These are phyloP conservation scores for Maudiozyma humilis DNA, from an alignment of 1,139 yeast genomes.

Conservation along the genomic window DNA sequence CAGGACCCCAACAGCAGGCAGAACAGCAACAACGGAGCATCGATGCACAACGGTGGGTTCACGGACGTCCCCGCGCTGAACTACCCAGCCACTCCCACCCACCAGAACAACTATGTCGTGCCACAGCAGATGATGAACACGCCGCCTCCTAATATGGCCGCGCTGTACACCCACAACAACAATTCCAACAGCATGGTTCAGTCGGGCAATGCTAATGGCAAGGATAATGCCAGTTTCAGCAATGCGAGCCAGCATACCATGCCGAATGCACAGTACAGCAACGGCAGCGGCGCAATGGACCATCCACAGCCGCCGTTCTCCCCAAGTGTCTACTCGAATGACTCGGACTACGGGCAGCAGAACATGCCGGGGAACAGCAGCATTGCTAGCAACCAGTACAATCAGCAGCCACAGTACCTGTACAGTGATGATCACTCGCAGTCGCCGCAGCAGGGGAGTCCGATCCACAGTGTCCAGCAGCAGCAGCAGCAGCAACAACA, in stretches of 20 bases:
- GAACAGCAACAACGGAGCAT: conserved; percentile 7
- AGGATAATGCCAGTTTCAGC: conserved; percentile 7
- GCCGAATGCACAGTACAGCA: background rate
- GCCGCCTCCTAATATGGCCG: conserved; percentile 20
- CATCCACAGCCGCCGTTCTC: conserved; percentile 19
- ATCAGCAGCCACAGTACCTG: conserved; percentile 20
- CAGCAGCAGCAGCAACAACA: background rate
- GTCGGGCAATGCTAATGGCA: conserved; percentile 7
- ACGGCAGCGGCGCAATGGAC: background rate
- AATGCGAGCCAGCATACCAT: background rate
- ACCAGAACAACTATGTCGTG: conserved; percentile 9
- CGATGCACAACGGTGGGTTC: conserved; percentile 18
- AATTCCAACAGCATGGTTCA: conserved; percentile 24
- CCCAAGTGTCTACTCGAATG: conserved; percentile 26
- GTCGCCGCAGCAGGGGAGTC: conserved; percentile 12
- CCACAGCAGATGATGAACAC: conserved; percentile 12
- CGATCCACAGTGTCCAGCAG: conserved; percentile 2
- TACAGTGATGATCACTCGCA: conserved; percentile 11
- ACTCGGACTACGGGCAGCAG: conserved; percentile 19
- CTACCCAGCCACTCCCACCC: conserved; percentile 27
- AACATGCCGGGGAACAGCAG: conserved; percentile 10
- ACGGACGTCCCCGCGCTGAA: conserved; percentile 27
- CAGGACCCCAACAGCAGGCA: conserved; percentile 29
- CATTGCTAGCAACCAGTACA: conserved; percentile 20
- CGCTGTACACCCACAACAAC: conserved; percentile 25